Base-by-base conservation (phyloP, 148 eudicot genomes). In the Agrostemma githago region DNA sequence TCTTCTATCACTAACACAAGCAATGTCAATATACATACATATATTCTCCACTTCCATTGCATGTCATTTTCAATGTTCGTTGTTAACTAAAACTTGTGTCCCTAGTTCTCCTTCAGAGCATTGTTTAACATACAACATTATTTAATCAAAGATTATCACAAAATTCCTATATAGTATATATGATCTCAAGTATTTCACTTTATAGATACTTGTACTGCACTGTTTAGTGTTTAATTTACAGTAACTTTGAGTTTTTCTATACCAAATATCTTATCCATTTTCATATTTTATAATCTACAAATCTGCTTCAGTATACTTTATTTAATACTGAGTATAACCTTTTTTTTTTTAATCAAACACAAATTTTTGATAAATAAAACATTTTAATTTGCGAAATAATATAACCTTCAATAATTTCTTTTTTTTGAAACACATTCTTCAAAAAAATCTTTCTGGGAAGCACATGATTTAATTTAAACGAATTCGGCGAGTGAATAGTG, bases 41-140 rank as follows among this genome's bases (percentile, higher is more conserved):
- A 70, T 70, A 70, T 70, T 70, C 72, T 70, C 72, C 72, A 70
- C 72, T 70, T 53, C 43, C 61, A 26, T 70, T 53, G 62, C 72
- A 26, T 53, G 17, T 54, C 17, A 14, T 70, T 70, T 70, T 54
- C 38, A 40, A 0, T 40, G 8, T n/a, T n/a, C n/a, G n/a, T 66
- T 66, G 69, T 66, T 64, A 26, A 5, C 68, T 64, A 6, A 38
- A 12, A 1, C 15, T 64, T 64, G 16, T 12, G 48, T 66, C 26
- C 5, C 51, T 66, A 48, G 42, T 54, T 70, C 34, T 26, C 3
- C 37, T 70, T 6, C 39, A 68, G 46, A 40, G 57, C 71, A 68
- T 38, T 68, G 37, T 17, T 68, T 43, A 15, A 2, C 14, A 3
- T 15, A 19, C 4, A 6, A 8, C 5, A 69, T 26, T 51, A 26